Conservation (phyloP, 2,329 filamentous ascomycete species). For the Epicoccum nigrum region DNA sequence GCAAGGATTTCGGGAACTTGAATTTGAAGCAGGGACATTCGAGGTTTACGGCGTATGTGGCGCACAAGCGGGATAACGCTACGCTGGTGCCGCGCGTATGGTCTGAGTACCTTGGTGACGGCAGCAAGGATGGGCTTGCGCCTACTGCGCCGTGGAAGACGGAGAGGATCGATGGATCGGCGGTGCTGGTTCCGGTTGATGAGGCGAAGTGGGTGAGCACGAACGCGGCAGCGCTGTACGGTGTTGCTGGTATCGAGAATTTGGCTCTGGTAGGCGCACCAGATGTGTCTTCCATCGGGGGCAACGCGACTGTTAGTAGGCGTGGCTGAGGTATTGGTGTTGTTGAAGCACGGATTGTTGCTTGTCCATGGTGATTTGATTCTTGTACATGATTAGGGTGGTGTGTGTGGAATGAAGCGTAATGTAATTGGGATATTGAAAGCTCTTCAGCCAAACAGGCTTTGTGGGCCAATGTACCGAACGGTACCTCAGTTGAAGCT, state of each 20-base stretch:
- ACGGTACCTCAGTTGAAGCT: no score
- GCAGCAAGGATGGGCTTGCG: conserved; percentile 39
- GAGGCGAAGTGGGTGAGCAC: conserved; percentile 65
- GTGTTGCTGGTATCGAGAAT: conserved; percentile 63
- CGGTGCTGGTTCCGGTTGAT: conserved; percentile 56
- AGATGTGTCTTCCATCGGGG: conserved; percentile 19
- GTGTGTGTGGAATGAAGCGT: no score
- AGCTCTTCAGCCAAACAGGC: no score
- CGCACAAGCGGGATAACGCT: conserved; percentile 52
- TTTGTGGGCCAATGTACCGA: no score
- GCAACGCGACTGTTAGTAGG: conserved; percentile 16
- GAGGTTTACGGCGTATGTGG: conserved; percentile 62
- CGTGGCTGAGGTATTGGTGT: background rate
- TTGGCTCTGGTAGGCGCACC: conserved; percentile 50
- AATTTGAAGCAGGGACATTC: conserved; percentile 64
- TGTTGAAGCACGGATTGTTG: background rate
- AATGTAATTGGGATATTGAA: no score
- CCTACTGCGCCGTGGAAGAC: conserved; percentile 55
- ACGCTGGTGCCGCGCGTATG: conserved; percentile 60
- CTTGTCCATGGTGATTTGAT: no score
- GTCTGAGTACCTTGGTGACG: conserved; percentile 58
- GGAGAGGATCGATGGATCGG: conserved; percentile 51
- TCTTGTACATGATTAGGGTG: no score
- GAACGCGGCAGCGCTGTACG: conserved; percentile 64
- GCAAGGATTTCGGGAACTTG: conserved; percentile 53